Conservation (phyloP, 2,329 filamentous ascomycete genomes). For the Fusarium dimerum region DNA sequence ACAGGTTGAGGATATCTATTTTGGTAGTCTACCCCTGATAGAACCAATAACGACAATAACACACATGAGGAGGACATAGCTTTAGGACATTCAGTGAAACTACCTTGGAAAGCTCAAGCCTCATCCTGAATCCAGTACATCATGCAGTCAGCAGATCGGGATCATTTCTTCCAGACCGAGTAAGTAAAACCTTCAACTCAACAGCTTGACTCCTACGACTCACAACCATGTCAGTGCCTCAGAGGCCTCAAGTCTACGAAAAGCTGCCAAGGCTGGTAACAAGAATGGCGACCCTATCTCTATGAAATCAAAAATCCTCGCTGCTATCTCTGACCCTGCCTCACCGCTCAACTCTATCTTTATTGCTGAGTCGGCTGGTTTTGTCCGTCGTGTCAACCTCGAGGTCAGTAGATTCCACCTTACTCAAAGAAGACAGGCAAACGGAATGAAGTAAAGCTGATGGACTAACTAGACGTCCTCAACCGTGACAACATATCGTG, state of each 20-base stretch:
- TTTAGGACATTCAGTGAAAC: background rate
- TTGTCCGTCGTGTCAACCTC: slow-evolving; percentile 70
- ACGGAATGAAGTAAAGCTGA: slow-evolving; percentile 4
- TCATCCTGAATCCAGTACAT: slow-evolving; percentile 22
- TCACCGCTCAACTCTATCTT: slow-evolving; percentile 63
- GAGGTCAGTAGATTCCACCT: slow-evolving; percentile 58
- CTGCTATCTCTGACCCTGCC: slow-evolving; percentile 67
- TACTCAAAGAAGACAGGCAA: background rate
- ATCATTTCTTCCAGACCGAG: slow-evolving; percentile 93
- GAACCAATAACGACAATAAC: background rate
- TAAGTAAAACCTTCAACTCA: slow-evolving; percentile 45
- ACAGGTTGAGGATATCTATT: background rate
- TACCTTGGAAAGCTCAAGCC: background rate
- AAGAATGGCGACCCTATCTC: slow-evolving; percentile 78
- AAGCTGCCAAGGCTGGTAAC: slow-evolving; percentile 72
- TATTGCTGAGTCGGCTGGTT: slow-evolving; percentile 85
- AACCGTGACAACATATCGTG: slow-evolving; percentile 57
- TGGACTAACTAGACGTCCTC: slow-evolving; percentile 31
- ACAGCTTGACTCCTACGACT: background rate
- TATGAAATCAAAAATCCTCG: slow-evolving; percentile 84
- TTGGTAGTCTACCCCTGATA: no score
- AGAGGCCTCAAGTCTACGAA: slow-evolving; percentile 55
- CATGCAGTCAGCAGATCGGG: slow-evolving; percentile 71
- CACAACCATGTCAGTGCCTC: slow-evolving; percentile 42
- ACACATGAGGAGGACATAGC: background rate